Evolutionary conservation across 129 eudicot species (phyloP).

Genomic region (Saposhnikovia divaricata): DNA sequence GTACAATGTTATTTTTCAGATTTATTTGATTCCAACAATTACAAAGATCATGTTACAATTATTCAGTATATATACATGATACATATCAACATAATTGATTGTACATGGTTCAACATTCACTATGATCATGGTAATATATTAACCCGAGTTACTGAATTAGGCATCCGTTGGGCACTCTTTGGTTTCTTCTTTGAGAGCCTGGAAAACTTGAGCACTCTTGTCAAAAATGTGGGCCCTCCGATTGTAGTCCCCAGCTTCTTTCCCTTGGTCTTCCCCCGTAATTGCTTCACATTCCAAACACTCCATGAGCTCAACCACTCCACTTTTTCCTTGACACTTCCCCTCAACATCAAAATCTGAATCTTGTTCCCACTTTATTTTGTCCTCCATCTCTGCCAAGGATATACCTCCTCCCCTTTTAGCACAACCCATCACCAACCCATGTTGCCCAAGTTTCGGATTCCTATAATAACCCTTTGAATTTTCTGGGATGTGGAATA

Average conservation of each 20-base stretch:
- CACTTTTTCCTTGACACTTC: neutral
- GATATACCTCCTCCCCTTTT: slow-evolving; percentile 18
- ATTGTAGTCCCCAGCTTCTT: slow-evolving; percentile 57
- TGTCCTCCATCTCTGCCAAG: slow-evolving; percentile 16
- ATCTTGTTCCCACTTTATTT: slow-evolving; percentile 18
- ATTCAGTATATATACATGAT: neutral
- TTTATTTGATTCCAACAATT: too few species aligned
- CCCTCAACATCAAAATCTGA: neutral
- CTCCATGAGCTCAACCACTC: slow-evolving; percentile 46
- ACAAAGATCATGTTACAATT: neutral
- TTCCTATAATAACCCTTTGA: neutral
- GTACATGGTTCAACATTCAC: neutral
- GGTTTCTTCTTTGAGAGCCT: slow-evolving; percentile 42
- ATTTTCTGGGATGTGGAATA: neutral
- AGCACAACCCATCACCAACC: slow-evolving; percentile 22
- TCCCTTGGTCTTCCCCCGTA: slow-evolving; percentile 83
- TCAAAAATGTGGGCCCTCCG: slow-evolving; percentile 68
- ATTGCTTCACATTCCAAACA: slow-evolving; percentile 85
- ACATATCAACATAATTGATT: neutral
- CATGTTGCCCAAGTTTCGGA: slow-evolving; percentile 7
- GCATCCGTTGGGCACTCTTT: neutral
- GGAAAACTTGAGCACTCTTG: slow-evolving; percentile 61
- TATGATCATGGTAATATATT: neutral
- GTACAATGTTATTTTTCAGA: too few species aligned
- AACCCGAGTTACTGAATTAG: neutral